Evolutionary conservation across 257 asterid genomes (phyloP).

Genomic region (Nicotiana tomentosiformis): DNA sequence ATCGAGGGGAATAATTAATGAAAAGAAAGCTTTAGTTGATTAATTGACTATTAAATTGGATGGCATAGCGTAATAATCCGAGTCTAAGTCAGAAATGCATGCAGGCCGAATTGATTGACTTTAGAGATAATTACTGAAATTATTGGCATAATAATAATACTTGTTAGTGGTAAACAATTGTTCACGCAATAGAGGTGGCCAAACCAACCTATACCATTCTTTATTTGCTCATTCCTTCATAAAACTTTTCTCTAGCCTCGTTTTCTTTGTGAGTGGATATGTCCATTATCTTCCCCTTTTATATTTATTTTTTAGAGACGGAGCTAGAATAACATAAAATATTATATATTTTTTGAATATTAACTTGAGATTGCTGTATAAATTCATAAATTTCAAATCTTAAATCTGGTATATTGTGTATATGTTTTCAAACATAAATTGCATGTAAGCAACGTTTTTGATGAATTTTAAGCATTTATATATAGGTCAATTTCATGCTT

Average conservation of each 20-base stretch:
- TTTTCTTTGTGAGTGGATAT: not conserved
- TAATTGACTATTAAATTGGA: not conserved
- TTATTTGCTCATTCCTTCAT: not conserved
- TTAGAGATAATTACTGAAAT: slow-evolving; percentile 3
- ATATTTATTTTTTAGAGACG: not conserved
- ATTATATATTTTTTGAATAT: too few relatives aligned
- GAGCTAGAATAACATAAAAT: too few relatives aligned
- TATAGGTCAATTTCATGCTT: not conserved
- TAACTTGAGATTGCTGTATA: too few relatives aligned
- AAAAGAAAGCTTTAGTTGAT: not conserved
- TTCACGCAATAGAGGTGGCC: not conserved
- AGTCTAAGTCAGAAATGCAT: slow-evolving; percentile 6
- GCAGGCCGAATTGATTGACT: slow-evolving; percentile 12
- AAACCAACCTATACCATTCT: not conserved
- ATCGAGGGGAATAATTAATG: not conserved
- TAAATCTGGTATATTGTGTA: not conserved
- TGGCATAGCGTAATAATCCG: not conserved
- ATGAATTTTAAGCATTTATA: not conserved
- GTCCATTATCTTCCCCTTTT: not conserved
- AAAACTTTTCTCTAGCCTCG: not conserved
- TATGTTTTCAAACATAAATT: not conserved
- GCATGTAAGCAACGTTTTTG: not conserved
- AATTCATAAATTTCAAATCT: too few relatives aligned
- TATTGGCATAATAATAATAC: not conserved
- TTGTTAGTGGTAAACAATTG: not conserved